These are phyloP conservation scores for Jamesozyma jinghongensis DNA, from an alignment of 805 yeast species.

Conservation along the genomic window DNA sequence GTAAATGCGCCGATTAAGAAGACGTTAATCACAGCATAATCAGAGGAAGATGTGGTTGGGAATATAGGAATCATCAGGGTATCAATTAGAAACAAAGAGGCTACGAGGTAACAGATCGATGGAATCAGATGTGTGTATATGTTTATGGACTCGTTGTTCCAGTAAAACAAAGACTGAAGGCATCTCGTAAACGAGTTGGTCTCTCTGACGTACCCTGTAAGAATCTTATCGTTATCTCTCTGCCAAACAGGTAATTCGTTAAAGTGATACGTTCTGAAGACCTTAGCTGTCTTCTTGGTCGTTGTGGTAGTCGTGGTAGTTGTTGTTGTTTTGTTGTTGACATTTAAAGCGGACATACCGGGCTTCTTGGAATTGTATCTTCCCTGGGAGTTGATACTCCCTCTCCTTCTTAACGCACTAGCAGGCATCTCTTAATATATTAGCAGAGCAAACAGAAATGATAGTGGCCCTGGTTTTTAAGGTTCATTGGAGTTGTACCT, in stretches of 20 bases:
- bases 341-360: background rate
- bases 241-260: constrained; percentile 67
- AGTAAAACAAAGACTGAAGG: constrained; percentile 39
- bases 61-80: constrained; percentile 25
- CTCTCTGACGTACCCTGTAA: constrained; percentile 54
- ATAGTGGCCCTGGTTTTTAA: no score
- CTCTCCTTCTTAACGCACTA: background rate
- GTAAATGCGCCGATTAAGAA: constrained; percentile 49
- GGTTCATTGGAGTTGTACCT: no score
- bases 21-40: constrained; percentile 41
- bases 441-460: no score
- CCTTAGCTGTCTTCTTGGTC: background rate
- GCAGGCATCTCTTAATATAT: background rate
- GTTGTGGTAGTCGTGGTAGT: background rate
- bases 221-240: constrained; percentile 58
- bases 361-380: background rate
- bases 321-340: background rate
- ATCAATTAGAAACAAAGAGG: constrained; percentile 23
- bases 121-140: constrained; percentile 58
- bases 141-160: constrained; percentile 67
- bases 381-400: background rate
- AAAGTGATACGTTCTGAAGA: constrained; percentile 23
- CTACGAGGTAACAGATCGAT: constrained; percentile 23
- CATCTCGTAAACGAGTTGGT: constrained; percentile 41
- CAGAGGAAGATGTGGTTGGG: constrained; percentile 35